Percentiles rank a stretch among this genome's conserved stretches.
Conservation (phyloP, 2,329 filamentous ascomycete species). For the Hypoxylon sp. region DNA sequence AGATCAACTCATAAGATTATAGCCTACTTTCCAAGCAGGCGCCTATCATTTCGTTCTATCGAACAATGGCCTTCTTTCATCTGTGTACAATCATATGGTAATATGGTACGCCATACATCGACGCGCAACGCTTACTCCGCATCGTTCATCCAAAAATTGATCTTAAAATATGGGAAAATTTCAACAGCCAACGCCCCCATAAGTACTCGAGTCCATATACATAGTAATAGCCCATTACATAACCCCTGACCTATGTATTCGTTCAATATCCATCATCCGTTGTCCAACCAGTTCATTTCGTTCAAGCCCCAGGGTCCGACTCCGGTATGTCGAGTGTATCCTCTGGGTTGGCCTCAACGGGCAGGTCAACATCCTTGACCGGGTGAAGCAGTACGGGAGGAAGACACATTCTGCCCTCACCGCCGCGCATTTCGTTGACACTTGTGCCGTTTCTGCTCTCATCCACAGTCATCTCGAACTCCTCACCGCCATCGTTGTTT, state of each 20-base stretch:
- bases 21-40: slow-evolving; percentile 24
- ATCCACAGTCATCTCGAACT: slow-evolving; percentile 76
- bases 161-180: slow-evolving; percentile 11
- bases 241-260: slow-evolving; percentile 29
- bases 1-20: slow-evolving; percentile 29
- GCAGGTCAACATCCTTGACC: slow-evolving; percentile 80
- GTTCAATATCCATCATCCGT: slow-evolving; percentile 7
- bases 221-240: slow-evolving; percentile 16
- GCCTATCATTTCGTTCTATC: slow-evolving; percentile 16
- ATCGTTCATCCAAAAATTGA: slow-evolving; percentile 12
- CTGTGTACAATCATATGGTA: slow-evolving; percentile 28
- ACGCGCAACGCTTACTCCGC: slow-evolving; percentile 34
- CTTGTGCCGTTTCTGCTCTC: slow-evolving; percentile 64
- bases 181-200: slow-evolving; percentile 36
- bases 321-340: slow-evolving; percentile 61
- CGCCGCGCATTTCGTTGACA: slow-evolving; percentile 71
- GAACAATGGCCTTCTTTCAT: slow-evolving; percentile 8
- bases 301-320: slow-evolving; percentile 65
- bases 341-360: slow-evolving; percentile 70
- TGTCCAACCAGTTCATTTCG: not conserved
- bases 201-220: slow-evolving; percentile 34
- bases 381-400: slow-evolving; percentile 92
- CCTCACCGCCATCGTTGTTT: slow-evolving; percentile 83
- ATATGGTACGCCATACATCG: slow-evolving; percentile 19
- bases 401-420: slow-evolving; percentile 90